phyloP scores from a whole-genome alignment of 257 asterid species.

The Solanum microdontum region DNA sequence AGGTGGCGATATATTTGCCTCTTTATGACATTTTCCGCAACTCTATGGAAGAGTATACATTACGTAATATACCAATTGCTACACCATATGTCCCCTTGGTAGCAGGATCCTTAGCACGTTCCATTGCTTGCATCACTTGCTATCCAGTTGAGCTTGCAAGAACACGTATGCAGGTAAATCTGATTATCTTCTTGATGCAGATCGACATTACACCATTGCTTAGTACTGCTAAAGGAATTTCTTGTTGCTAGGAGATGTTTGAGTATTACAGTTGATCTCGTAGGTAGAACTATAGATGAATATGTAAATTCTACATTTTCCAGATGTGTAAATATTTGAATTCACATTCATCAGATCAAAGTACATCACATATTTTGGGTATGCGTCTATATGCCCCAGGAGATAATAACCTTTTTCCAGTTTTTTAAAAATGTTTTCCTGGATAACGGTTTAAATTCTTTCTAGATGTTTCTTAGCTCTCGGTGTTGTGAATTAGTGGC shows the following conservation, averaged over 20 bases:
- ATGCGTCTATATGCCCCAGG: not conserved
- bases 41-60: constrained; percentile 48
- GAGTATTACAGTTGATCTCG: not conserved
- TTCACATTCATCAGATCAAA: not conserved
- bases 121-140: constrained; percentile 78
- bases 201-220: not conserved
- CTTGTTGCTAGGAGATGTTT: not conserved
- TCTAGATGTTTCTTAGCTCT: not conserved
- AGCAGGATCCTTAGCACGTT: constrained; percentile 85
- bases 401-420: not conserved
- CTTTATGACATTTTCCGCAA: constrained; percentile 72
- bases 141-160: constrained; percentile 89
- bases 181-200: not conserved
- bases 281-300: not conserved
- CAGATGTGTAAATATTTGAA: not conserved
- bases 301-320: not conserved
- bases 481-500: not conserved
- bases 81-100: constrained; percentile 62
- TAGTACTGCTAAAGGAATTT: not conserved
- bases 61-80: constrained; percentile 37
- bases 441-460: not conserved
- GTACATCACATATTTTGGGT: not conserved
- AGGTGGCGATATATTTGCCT: constrained; percentile 96
- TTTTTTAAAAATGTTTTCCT: not conserved
- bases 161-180: constrained; percentile 87